Conservation (phyloP, 2,329 filamentous ascomycete species). For the Alternaria brassicicola region DNA sequence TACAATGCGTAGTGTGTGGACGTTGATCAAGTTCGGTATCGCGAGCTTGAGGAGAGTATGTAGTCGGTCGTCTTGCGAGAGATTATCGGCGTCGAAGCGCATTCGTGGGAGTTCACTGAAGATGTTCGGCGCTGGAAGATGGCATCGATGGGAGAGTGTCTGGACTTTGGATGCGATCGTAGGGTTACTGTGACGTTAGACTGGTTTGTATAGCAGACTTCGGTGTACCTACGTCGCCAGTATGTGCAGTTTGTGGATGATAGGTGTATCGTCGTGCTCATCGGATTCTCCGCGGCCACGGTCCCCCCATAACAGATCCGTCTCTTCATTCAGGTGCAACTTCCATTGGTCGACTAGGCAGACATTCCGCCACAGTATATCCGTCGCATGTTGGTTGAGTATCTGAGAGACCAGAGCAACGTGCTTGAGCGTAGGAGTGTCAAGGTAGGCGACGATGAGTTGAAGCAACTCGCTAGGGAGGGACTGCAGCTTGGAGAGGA, state of each 20-base stretch:
- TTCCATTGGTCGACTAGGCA: slow-evolving; percentile 50
- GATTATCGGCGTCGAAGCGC: slow-evolving; percentile 47
- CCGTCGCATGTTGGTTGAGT: slow-evolving; percentile 45
- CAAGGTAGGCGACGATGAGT: slow-evolving; percentile 47
- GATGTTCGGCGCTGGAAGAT: slow-evolving; percentile 53
- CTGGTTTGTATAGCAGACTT: not conserved
- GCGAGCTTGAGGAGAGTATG: slow-evolving; percentile 49
- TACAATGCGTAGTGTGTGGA: slow-evolving; percentile 54
- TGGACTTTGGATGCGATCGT: slow-evolving; percentile 52
- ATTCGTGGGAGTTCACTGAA: slow-evolving; percentile 52
- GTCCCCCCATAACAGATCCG: slow-evolving; percentile 20
- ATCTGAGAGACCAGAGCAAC: slow-evolving; percentile 46
- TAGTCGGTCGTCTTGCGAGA: slow-evolving; percentile 51
- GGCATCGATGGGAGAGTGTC: slow-evolving; percentile 54
- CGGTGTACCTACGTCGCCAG: slow-evolving; percentile 45
- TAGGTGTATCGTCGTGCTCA: slow-evolving; percentile 51
- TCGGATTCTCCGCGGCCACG: slow-evolving; percentile 25
- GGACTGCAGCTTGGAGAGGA: slow-evolving; percentile 28
- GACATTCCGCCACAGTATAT: slow-evolving; percentile 51
- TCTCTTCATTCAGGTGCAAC: slow-evolving; percentile 23
- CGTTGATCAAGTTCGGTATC: slow-evolving; percentile 49
- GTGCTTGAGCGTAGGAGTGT: slow-evolving; percentile 35
- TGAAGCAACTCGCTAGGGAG: slow-evolving; percentile 53
- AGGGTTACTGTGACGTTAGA: slow-evolving; percentile 44
- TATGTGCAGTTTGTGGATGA: slow-evolving; percentile 52